phyloP scores from a whole-genome alignment of 164 flowering plant species.

The Pachysandra terminalis region DNA sequence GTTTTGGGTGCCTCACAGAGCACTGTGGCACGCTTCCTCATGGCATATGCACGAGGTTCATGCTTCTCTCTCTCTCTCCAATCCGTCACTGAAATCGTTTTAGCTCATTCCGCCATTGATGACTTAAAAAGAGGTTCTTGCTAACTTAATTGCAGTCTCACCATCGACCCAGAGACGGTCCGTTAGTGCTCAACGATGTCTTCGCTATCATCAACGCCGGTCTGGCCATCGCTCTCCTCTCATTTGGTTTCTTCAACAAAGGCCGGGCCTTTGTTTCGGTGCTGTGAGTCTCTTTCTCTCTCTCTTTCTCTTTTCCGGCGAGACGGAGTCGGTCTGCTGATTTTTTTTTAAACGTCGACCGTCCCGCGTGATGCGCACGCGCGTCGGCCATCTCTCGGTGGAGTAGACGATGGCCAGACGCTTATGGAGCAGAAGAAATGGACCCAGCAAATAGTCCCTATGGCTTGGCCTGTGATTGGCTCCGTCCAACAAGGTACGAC shows the following conservation, averaged over 20 bases:
- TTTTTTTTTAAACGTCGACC: too few relatives aligned
- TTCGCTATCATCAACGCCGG: conserved; percentile 79
- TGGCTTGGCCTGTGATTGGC: too few relatives aligned
- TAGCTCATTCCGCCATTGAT: background rate
- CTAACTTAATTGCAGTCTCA: conserved; percentile 57
- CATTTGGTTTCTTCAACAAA: conserved; percentile 78
- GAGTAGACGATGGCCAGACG: too few relatives aligned
- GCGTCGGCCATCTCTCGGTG: too few relatives aligned
- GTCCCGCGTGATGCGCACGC: too few relatives aligned
- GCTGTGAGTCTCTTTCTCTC: conserved; percentile 51
- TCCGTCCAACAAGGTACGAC: too few relatives aligned
- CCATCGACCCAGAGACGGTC: conserved; percentile 82
- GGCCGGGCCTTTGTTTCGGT: conserved; percentile 94
- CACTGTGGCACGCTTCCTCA: conserved; percentile 91
- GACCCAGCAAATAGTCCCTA: too few relatives aligned
- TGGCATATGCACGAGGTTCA: conserved; percentile 95
- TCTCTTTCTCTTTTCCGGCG: background rate
- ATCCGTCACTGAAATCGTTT: background rate
- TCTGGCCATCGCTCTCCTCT: conserved; percentile 75
- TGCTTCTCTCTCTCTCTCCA: too few relatives aligned
- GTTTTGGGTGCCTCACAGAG: conserved; percentile 96
- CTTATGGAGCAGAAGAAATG: too few relatives aligned
- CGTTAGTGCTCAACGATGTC: conserved; percentile 83
- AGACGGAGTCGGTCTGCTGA: too few relatives aligned
- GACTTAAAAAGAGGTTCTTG: background rate